A percentile compares a stretch with the other conserved stretches of the same genome.
Evolutionary conservation across 768 basidiomycete genomes (phyloP).

Genomic region (Erythrobasidium yunnanense): DNA sequence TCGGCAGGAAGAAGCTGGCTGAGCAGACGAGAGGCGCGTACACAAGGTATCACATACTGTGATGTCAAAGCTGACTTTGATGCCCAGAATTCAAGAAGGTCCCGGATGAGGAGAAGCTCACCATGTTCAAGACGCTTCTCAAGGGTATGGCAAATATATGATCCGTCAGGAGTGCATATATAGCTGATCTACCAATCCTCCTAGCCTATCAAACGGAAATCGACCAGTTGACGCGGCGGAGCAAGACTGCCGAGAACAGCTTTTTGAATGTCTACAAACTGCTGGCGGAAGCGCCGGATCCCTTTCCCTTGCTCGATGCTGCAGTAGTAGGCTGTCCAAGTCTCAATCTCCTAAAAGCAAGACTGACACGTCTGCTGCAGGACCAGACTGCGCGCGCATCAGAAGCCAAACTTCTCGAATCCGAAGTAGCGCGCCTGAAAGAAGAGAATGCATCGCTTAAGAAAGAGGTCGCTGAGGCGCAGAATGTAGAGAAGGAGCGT

Average conservation of each 20-base stretch:
- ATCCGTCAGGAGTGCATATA: conserved; percentile 27
- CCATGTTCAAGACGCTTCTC: conserved; percentile 76
- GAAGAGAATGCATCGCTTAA: conserved; percentile 75
- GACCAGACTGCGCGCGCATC: conserved; percentile 86
- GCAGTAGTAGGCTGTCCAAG: conserved; percentile 56
- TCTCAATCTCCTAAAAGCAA: background rate
- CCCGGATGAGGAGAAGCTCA: conserved; percentile 74
- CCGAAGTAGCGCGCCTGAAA: conserved; percentile 58
- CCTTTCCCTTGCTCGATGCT: conserved; percentile 87
- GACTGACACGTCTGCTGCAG: conserved; percentile 46
- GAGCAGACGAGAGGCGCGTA: conserved; percentile 84
- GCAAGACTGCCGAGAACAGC: conserved; percentile 82
- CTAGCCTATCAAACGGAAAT: conserved; percentile 93
- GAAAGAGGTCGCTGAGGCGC: conserved; percentile 48
- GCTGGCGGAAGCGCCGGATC: conserved; percentile 91
- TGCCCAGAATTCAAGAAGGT: conserved; percentile 85
- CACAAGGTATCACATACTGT: background rate
- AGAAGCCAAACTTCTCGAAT: conserved; percentile 65
- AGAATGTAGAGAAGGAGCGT: conserved; percentile 35
- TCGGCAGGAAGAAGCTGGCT: conserved; percentile 84
- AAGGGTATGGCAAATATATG: conserved; percentile 51
- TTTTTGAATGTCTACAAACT: conserved; percentile 96
- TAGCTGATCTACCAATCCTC: background rate
- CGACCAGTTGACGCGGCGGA: conserved; percentile 83
- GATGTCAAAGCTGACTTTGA: background rate